A percentile compares a stretch with the other conserved stretches of the same genome.
phyloP scores from a whole-genome alignment of 2,329 filamentous ascomycete species.

The Phialophora chinensis region DNA sequence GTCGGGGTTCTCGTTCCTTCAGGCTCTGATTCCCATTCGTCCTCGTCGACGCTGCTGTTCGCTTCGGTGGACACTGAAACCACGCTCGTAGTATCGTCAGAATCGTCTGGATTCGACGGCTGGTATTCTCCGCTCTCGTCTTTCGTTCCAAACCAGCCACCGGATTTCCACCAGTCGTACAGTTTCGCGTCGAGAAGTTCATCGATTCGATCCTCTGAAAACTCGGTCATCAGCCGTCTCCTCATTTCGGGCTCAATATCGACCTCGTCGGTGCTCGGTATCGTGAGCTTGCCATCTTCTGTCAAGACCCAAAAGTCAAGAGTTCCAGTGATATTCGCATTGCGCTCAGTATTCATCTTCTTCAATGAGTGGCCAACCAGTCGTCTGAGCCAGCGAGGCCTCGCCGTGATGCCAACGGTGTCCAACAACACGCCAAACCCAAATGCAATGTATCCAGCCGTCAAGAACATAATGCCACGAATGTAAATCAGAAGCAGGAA shows the following conservation, averaged over 20 bases:
- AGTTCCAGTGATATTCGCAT: conserved; percentile 37
- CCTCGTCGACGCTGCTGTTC: conserved; percentile 52
- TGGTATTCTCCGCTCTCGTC: conserved; percentile 82
- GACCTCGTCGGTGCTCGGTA: conserved; percentile 67
- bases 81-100: conserved; percentile 80
- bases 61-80: conserved; percentile 67
- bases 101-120: conserved; percentile 60
- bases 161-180: conserved; percentile 83
- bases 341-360: conserved; percentile 37
- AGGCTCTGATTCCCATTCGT: conserved; percentile 55
- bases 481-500: conserved; percentile 77
- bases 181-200: conserved; percentile 73
- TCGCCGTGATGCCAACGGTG: conserved; percentile 64
- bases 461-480: conserved; percentile 71
- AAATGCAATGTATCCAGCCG: conserved; percentile 64
- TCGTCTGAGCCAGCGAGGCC: conserved; percentile 67
- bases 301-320: conserved; percentile 62
- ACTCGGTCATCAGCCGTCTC: conserved; percentile 58
- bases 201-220: conserved; percentile 52
- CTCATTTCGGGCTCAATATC: conserved; percentile 84
- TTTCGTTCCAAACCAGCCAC: conserved; percentile 82
- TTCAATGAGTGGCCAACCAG: conserved; percentile 43
- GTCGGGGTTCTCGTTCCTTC: conserved; percentile 74
- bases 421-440: conserved; percentile 61
- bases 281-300: conserved; percentile 59